Percentiles rank a stretch among this genome's conserved stretches.
Conservation (phyloP, 805 yeast genomes). For the Zygotorulaspora sp. region DNA sequence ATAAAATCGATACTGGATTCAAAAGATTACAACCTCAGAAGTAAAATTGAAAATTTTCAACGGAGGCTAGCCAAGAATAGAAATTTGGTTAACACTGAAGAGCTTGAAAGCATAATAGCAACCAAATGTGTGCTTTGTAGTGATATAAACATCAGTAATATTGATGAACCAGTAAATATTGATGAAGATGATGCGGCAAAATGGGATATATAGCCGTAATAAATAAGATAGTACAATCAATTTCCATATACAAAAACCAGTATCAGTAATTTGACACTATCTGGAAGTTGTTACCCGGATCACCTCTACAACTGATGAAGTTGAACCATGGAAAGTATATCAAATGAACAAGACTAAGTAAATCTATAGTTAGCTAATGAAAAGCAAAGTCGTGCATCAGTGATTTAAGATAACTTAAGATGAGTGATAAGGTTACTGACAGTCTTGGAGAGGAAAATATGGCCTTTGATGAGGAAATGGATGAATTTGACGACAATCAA, state of each 20-base stretch:
- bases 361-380: too few species aligned
- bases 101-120: conserved; percentile 56
- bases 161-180: conserved; percentile 57
- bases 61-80: conserved; percentile 26
- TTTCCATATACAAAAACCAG: too few species aligned
- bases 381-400: too few species aligned
- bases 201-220: conserved; percentile 42
- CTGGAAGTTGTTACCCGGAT: too few species aligned
- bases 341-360: too few species aligned
- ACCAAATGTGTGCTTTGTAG: conserved; percentile 74
- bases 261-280: too few species aligned
- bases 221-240: too few species aligned
- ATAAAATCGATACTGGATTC: conserved; percentile 54
- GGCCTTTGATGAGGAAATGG: conserved; percentile 31
- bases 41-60: conserved; percentile 46
- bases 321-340: too few species aligned
- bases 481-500: conserved; percentile 36
- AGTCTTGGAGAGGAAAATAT: conserved; percentile 9
- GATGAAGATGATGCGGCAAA: conserved; percentile 40
- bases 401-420: too few species aligned
- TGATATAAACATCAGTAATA: conserved; percentile 60
- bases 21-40: conserved; percentile 63
- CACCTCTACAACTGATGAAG: too few species aligned
- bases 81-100: conserved; percentile 34
- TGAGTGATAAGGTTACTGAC: conserved; percentile 12